These are phyloP conservation scores for Trichoderma asperelloides DNA, from an alignment of 495 filamentous ascomycete species.

Conservation along the genomic window DNA sequence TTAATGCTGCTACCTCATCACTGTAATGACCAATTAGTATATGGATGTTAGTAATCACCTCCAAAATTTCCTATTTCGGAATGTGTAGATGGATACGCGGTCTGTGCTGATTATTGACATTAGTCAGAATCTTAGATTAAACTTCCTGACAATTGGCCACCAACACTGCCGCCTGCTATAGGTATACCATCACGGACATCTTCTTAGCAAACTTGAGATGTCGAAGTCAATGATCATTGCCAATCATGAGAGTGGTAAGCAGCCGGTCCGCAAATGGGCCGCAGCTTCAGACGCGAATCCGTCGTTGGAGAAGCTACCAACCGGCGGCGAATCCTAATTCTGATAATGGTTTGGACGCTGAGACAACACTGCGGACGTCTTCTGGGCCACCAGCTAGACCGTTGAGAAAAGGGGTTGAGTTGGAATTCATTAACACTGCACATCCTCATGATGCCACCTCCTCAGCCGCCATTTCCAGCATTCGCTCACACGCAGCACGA, in stretches of 20 bases:
- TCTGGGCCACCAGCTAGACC: background rate
- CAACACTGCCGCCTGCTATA: background rate
- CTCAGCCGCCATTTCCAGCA: background rate
- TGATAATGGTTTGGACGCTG: background rate
- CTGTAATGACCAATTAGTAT: background rate
- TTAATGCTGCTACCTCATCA: background rate
- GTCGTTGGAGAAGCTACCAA: background rate
- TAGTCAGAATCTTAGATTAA: background rate
- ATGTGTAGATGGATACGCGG: background rate
- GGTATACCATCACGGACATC: background rate
- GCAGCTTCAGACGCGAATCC: background rate
- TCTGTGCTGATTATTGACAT: background rate
- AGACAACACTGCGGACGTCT: background rate
- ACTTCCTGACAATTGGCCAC: background rate
- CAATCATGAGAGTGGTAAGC: background rate
- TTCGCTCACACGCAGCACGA: background rate
- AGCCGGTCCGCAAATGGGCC: background rate
- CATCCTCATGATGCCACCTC: background rate
- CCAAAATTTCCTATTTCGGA: background rate
- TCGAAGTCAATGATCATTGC: background rate
- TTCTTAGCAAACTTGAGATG: background rate
- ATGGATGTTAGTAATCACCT: background rate
- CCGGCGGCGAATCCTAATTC: background rate
- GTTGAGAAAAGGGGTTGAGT: background rate
- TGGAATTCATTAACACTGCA: background rate